Percentiles rank a stretch among this genome's conserved stretches.
These are phyloP conservation scores for Discostella stelligera DNA, from an alignment of 352 stramenopile species.

Conservation along the genomic window DNA sequence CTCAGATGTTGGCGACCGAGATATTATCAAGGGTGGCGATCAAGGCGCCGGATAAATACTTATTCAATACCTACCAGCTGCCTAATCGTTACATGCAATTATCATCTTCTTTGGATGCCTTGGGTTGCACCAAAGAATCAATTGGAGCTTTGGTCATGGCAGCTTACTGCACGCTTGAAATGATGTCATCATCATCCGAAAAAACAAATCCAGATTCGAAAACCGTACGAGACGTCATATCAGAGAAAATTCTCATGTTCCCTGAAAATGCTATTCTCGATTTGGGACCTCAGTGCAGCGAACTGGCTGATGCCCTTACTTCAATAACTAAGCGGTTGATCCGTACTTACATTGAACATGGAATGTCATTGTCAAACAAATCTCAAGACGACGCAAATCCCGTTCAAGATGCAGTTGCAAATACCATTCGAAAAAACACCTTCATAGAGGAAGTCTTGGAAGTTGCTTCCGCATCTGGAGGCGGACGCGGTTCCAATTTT, in stretches of 20 bases:
- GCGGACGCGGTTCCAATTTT: not conserved
- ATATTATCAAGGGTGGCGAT: conserved; percentile 30
- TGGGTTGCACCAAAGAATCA: conserved; percentile 17
- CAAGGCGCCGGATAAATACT: conserved; percentile 17
- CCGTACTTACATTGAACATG: conserved; percentile 22
- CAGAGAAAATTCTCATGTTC: conserved; percentile 33
- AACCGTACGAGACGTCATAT: conserved; percentile 5
- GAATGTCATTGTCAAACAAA: not conserved
- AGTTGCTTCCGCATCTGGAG: conserved; percentile 5
- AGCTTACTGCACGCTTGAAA: conserved; percentile 22
- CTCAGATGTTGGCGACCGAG: conserved; percentile 33
- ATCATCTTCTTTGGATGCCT: conserved; percentile 23
- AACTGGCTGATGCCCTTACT: conserved; percentile 3
- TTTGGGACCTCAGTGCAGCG: conserved; percentile 5
- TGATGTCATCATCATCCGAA: not conserved
- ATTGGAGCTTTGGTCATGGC: conserved; percentile 27
- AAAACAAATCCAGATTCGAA: not conserved
- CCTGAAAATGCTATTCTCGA: conserved; percentile 17
- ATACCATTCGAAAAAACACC: conserved; percentile 12
- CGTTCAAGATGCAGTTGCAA: not conserved
- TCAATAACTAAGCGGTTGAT: conserved; percentile 28
- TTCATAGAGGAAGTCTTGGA: conserved; percentile 23
- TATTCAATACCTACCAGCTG: conserved; percentile 47
- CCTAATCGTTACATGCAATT: conserved; percentile 34
- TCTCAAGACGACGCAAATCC: not conserved